Evolutionary conservation across 2,329 filamentous ascomycete genomes (phyloP).

Genomic region (Exserohilum turcica): DNA sequence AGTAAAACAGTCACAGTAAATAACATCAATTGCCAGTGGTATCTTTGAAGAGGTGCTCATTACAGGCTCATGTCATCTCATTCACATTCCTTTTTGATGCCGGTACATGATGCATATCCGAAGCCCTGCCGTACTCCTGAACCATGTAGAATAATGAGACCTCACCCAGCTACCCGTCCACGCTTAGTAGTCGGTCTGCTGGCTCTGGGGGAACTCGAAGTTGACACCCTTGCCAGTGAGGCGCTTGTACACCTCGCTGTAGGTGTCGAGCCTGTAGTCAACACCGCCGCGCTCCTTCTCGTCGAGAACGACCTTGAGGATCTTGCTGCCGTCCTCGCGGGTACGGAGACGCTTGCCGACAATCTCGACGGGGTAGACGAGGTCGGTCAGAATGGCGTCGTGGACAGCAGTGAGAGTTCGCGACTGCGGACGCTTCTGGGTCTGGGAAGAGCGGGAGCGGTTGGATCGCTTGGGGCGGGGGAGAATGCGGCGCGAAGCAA

Average conservation of each 20-base stretch:
- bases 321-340: conserved; percentile 98
- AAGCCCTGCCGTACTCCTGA: conserved; percentile 45
- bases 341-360: conserved; percentile 98
- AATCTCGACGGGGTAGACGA: conserved; percentile 99
- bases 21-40: conserved; percentile 46
- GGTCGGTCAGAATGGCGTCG: conserved; percentile 96
- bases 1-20: conserved; percentile 31
- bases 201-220: conserved; percentile 97
- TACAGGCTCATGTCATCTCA: conserved; percentile 44
- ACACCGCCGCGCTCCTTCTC: conserved; percentile 99
- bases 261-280: conserved; percentile 99
- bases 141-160: conserved; percentile 33
- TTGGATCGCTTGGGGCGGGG: conserved; percentile 98
- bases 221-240: conserved; percentile 94
- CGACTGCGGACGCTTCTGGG: conserved; percentile 97
- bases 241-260: conserved; percentile 98
- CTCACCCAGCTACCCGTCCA: conserved; percentile 22
- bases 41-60: conserved; percentile 40
- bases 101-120: conserved; percentile 48
- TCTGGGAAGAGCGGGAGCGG: conserved; percentile 94
- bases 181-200: conserved; percentile 78
- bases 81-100: conserved; percentile 48
- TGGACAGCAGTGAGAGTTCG: conserved; percentile 98
- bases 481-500: conserved; percentile 97
- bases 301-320: conserved; percentile 98